Evolutionary conservation across 1,139 yeast species (phyloP), one percentile per base, ranked within the genome.

Genomic region (Kluyveromyces sp.): DNA sequence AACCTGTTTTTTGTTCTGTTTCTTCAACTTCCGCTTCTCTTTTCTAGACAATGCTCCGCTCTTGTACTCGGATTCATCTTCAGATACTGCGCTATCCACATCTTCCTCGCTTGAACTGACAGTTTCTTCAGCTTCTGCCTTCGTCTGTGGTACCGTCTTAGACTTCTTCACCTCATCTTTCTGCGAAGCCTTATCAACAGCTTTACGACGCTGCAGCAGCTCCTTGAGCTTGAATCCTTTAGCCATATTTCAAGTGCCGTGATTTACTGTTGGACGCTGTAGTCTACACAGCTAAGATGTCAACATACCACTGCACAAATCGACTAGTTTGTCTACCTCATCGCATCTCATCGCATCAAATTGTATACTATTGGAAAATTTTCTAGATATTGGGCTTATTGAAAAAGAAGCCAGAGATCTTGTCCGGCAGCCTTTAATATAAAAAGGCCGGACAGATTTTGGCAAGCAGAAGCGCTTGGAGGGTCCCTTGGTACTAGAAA

Each of bases 11-110:
- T 62, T 55, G 51, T 61, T 51, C 48, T 69, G 60, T 63, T 80
- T 79, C 70, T 78, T 80, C 63, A 79, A 65, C 60, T 71, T 70
- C 66, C 86, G 76, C 60, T 71, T 73, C 44, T 80, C 86, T 55
- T 80, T 82, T 65, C 78, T 80, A 41, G 86, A 80, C 50, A 70
- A 53, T 19, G 63, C 59, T 35, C 61, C 57, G 53, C 80, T 72
- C 50, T 74, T 64, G 51, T 74, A 74, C 36, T 67, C 77, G 46
- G 67, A 71, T 3, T 50, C 56, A 41, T 55, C 44, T 32, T 37
- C n/a, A n/a, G n/a, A n/a, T n/a, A n/a, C n/a, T n/a, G n/a, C n/a
- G n/a, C n/a, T n/a, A n/a, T n/a, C 43, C 20, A 41, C 41, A 45
- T 49, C 49, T 16, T 30, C 44, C 48, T 31, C 52, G 50, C 9